Evolutionary conservation across 2,329 filamentous ascomycete species (phyloP).

Genomic region (Pseudogymnoascus sp.): DNA sequence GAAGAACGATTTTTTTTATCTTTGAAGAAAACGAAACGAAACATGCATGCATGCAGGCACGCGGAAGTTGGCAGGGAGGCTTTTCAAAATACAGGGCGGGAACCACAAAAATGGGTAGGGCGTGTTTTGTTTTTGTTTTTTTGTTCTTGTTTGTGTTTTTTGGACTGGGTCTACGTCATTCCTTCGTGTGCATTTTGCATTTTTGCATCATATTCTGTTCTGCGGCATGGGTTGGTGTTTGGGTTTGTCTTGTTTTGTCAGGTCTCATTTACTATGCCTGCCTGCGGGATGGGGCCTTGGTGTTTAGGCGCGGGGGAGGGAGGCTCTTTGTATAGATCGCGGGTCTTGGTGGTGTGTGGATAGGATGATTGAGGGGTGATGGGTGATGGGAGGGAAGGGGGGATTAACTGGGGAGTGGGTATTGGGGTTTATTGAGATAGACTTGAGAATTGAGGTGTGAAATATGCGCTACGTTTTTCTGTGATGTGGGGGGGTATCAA

Average conservation of each 20-base stretch:
- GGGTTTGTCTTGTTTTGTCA: neutral
- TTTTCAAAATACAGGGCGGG: neutral
- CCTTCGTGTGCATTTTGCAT: neutral
- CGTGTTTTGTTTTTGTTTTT: neutral
- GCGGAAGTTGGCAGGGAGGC: too few species aligned
- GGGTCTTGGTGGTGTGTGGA: neutral
- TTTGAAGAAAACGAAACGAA: neutral
- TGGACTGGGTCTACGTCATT: neutral
- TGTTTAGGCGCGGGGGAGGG: neutral
- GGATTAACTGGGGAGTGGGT: neutral
- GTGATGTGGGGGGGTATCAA: neutral
- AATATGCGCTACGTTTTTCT: neutral
- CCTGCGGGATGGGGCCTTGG: neutral
- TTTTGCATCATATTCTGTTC: neutral
- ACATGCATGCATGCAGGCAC: too few species aligned
- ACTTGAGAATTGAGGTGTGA: neutral
- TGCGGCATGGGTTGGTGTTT: neutral
- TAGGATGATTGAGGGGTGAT: neutral
- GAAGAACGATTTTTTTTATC: too few species aligned
- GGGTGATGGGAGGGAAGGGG: neutral
- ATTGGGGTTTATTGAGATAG: neutral
- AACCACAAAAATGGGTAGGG: neutral
- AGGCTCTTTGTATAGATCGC: neutral
- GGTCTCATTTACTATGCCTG: too few species aligned
- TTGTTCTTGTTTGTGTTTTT: too few species aligned